Conservation (phyloP, 768 basidiomycete genomes). For the Lentinula aciculospora region DNA sequence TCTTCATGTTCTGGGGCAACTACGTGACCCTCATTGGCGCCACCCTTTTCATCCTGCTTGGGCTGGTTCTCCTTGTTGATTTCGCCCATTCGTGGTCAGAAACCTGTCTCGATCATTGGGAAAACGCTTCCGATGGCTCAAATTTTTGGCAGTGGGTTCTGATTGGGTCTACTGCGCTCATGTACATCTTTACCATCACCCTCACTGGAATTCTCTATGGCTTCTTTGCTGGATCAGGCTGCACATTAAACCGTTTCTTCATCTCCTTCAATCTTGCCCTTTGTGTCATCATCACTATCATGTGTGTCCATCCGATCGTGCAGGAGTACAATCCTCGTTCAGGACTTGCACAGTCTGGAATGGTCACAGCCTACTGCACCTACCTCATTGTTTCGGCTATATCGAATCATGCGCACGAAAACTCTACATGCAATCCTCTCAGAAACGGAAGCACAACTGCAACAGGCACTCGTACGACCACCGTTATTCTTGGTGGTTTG, state of each 20-base stretch:
- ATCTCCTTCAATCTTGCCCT: slow-evolving; percentile 90
- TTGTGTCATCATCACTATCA: slow-evolving; percentile 70
- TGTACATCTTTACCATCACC: slow-evolving; percentile 81
- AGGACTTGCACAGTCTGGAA: slow-evolving; percentile 90
- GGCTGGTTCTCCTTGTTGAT: slow-evolving; percentile 94
- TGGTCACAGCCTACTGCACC: slow-evolving; percentile 97
- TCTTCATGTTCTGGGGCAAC: slow-evolving; percentile 98
- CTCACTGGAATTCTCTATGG: slow-evolving; percentile 86
- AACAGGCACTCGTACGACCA: slow-evolving; percentile 72
- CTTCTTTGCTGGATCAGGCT: slow-evolving; percentile 85
- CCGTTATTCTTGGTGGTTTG: slow-evolving; percentile 83
- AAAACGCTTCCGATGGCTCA: slow-evolving; percentile 62
- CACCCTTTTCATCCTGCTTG: slow-evolving; percentile 92
- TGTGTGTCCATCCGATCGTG: slow-evolving; percentile 79
- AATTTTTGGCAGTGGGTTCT: slow-evolving; percentile 96
- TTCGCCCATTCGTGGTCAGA: slow-evolving; percentile 99
- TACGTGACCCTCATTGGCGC: slow-evolving; percentile 90
- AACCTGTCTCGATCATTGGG: slow-evolving; percentile 95
- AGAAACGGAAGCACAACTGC: slow-evolving; percentile 49
- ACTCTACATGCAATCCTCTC: slow-evolving; percentile 80
- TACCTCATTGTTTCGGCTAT: slow-evolving; percentile 94
- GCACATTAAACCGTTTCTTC: slow-evolving; percentile 94
- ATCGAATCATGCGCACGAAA: slow-evolving; percentile 80
- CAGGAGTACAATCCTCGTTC: slow-evolving; percentile 93
- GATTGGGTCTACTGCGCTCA: slow-evolving; percentile 83